These are phyloP conservation scores for Aspergillus incahuasiensis DNA, from an alignment of 495 filamentous ascomycete genomes.

Conservation along the genomic window DNA sequence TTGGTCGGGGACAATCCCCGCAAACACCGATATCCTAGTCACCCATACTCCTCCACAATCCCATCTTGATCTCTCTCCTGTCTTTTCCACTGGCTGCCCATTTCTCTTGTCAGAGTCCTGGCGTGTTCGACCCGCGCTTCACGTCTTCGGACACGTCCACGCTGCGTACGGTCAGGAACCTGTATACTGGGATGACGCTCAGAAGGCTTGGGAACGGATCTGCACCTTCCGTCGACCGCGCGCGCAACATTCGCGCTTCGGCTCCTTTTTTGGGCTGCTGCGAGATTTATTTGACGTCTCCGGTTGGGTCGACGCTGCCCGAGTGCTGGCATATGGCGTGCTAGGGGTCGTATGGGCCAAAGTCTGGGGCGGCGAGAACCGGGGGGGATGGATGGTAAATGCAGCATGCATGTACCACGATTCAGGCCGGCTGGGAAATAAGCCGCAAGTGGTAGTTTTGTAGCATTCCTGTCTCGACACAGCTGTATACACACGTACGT, in stretches of 20 bases:
- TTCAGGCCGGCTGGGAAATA: conserved; percentile 60
- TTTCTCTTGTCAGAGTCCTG: conserved; percentile 71
- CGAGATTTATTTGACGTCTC: conserved; percentile 48
- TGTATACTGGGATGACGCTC: conserved; percentile 74
- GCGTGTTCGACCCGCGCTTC: conserved; percentile 71
- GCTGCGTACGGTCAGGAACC: conserved; percentile 56
- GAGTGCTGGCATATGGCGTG: conserved; percentile 58
- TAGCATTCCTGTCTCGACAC: conserved; percentile 8
- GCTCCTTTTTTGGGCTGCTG: conserved; percentile 37
- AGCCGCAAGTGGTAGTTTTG: conserved; percentile 55
- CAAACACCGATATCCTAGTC: conserved; percentile 73
- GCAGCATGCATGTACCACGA: conserved; percentile 67
- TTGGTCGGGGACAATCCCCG: conserved; percentile 65
- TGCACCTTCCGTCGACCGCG: conserved; percentile 33
- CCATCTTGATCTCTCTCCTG: conserved; percentile 65
- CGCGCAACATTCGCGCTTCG: conserved; percentile 21
- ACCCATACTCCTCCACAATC: conserved; percentile 70
- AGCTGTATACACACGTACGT: background rate
- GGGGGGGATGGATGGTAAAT: conserved; percentile 63
- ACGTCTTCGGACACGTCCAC: conserved; percentile 91
- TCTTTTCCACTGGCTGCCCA: conserved; percentile 64
- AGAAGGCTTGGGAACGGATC: conserved; percentile 65
- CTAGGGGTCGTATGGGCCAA: conserved; percentile 64
- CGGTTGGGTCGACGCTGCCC: conserved; percentile 59
- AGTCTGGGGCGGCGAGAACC: conserved; percentile 60